Evolutionary conservation across 2,329 filamentous ascomycete species (phyloP), one percentile per base, ranked within the genome.

Genomic region (Penicillium paneum): DNA sequence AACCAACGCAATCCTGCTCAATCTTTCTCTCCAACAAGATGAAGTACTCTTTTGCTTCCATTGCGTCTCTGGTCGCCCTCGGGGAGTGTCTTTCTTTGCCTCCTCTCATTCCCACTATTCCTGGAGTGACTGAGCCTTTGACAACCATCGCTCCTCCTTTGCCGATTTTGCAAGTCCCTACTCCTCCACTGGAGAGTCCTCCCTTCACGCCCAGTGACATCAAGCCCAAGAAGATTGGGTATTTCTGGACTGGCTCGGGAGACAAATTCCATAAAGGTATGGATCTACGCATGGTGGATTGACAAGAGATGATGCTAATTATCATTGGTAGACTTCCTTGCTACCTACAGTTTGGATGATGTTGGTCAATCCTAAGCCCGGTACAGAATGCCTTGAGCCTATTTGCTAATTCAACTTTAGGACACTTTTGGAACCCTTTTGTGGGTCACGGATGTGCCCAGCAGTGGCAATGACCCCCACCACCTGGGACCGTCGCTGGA

Each of bases 201-300:
- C 79, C 78, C 7, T 84, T 84, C 56, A 74, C 71, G 11, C 71
- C 76, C 3, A 81, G 79, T 64, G 72, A 81, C 56, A 78, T 85
- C 65, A 81, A 80, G 71, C 83, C 83, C 28, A 86, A 85, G 79
- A 86, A 86, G 74, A 82, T 86, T 65, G 83, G 82, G 0, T 85
- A 85, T 70, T 85, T 85, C 72, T 85, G 82, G 82, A 84, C 82
- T 49, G 83, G 78, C 17, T 75, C 83, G 32, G 83, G 81, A 34
- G 82, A 85, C 63, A 85, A 85, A 63, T 64, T 77, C 43, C 82
- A 85, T 69, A 79, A 79, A 65, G 79, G 69, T 68, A 55, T 34
- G 50, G 35, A 26, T 39, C 19, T 41, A 19, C 42, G 21, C n/a
- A 8, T 15, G 26, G n/a, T 2, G 11, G 11, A 29, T 29, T 19